Base-by-base conservation (phyloP, 2,329 filamentous ascomycete genomes). In the Lojkania enalia region DNA sequence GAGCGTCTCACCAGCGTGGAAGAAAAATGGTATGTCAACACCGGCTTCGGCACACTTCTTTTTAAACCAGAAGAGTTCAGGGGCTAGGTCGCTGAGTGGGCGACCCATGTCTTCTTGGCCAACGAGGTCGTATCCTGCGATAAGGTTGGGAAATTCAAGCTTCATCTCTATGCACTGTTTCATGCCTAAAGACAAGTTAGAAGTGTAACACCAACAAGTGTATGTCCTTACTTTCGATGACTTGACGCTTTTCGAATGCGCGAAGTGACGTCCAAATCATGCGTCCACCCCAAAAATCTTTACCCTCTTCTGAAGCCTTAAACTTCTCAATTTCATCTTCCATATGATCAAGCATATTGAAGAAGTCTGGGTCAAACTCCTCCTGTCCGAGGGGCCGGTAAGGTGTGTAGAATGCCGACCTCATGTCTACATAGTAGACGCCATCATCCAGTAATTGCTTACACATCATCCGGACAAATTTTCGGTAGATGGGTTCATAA, bases 51-150 rank as follows among this genome's bases (percentile, higher is more conserved):
- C 81, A 66, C 90, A 96, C 58, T 86, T 82, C 69, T 92, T 91
- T 53, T 85, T 85, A 78, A 97, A 96, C 90, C 90, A 96, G 70
- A 96, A 92, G 0, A 97, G 75, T 61, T 95, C 83, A 0, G 91
- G 90, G 0, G 92, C 79, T 3, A 95, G 73, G 55, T 94, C 87
- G 20, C 80, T 77, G 19, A 96, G 80, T 0, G 90, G 79, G 11
- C 88, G 81, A 1, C 90, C 91, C 1, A 79, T 68, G 62, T 95
- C 88, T 74, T 96, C 92, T 68, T 92, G 87, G 0, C 90, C 91
- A 4, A 96, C 90, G 7, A 96, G 73, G 69, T 97, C 92, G 70
- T 90, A 96, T 9, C 92, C 92, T 19, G 87, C 84, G 57, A 96
- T 83, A 5, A 95, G 77, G 38, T 90, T 77, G 0, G 92, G 89